phyloP scores from a whole-genome alignment of 139 green algal genomes.

The Picochlorum sp. region DNA sequence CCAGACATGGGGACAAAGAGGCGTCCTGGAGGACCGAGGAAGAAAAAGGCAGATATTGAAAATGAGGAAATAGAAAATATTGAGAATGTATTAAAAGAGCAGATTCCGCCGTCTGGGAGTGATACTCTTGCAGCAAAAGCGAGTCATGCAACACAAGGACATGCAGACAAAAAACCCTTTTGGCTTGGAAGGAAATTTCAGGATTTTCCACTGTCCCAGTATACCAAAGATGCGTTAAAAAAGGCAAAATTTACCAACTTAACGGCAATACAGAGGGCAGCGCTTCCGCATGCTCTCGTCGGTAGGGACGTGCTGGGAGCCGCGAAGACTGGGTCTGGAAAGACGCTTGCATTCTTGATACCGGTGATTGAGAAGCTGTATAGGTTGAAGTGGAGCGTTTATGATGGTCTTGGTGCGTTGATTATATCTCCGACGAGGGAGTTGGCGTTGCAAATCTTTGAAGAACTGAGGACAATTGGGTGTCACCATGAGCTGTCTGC shows the following conservation, averaged over 20 bases:
- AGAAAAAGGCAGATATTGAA: conserved; percentile 24
- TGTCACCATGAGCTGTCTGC: conserved; percentile 68
- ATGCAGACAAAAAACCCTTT: not conserved
- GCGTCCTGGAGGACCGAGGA: not conserved
- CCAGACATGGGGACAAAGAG: no score
- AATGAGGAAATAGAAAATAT: conserved; percentile 30
- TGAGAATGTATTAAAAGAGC: conserved; percentile 15
- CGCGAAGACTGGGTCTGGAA: conserved; percentile 92
- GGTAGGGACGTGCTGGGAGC: conserved; percentile 91
- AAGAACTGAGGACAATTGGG: conserved; percentile 74
- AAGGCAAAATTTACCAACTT: conserved; percentile 51
- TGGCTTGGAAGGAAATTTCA: conserved; percentile 29
- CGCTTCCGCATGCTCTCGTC: conserved; percentile 82
- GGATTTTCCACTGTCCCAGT: conserved; percentile 45
- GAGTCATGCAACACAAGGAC: not conserved
- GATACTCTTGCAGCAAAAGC: conserved; percentile 28
- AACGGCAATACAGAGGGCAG: conserved; percentile 89
- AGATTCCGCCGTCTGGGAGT: conserved; percentile 36
- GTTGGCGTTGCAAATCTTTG: conserved; percentile 93
- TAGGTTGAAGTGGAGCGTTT: conserved; percentile 59
- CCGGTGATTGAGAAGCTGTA: conserved; percentile 89
- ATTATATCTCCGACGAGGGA: conserved; percentile 92
- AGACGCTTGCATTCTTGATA: conserved; percentile 93
- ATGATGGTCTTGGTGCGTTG: conserved; percentile 88
- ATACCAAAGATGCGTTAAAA: conserved; percentile 49